These are phyloP conservation scores for Streptanthus diversifolius DNA, from an alignment of 345 rosid species.

Conservation along the genomic window DNA sequence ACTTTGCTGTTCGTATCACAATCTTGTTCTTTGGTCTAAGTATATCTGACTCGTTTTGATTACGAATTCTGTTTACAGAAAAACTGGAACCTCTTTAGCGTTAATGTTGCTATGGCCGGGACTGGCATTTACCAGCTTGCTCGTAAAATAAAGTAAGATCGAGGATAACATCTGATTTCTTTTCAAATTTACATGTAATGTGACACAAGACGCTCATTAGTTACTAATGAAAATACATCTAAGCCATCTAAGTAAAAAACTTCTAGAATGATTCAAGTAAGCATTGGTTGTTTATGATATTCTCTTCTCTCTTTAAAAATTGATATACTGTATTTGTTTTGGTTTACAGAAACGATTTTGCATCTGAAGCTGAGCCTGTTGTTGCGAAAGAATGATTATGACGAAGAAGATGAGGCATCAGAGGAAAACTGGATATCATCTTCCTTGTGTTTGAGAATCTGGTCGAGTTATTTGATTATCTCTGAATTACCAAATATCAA, in stretches of 20 bases:
- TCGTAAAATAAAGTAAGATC: slow-evolving; percentile 78
- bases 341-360: slow-evolving; percentile 30
- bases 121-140: slow-evolving; percentile 84
- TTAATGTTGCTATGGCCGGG: slow-evolving; percentile 77
- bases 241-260: too few species aligned
- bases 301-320: neutral
- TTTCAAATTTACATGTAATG: neutral
- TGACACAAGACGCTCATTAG: neutral
- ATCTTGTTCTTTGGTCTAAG: neutral
- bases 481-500: slow-evolving; percentile 10
- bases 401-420: neutral
- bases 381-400: slow-evolving; percentile 30
- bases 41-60: neutral
- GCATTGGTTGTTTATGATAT: too few species aligned
- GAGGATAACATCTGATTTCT: neutral
- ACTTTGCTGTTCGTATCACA: neutral
- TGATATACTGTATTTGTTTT: neutral
- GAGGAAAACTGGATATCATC: neutral
- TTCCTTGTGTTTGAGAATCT: slow-evolving; percentile 12
- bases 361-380: slow-evolving; percentile 20
- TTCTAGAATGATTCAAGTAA: too few species aligned
- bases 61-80: slow-evolving; percentile 47
- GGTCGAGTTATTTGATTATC: slow-evolving; percentile 15
- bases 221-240: too few species aligned
- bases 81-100: slow-evolving; percentile 93